Evolutionary conservation across 192 early-diverging fungal species (phyloP), one percentile per base, ranked within the genome.

Genomic region (Rhizophlyctis rosea): DNA sequence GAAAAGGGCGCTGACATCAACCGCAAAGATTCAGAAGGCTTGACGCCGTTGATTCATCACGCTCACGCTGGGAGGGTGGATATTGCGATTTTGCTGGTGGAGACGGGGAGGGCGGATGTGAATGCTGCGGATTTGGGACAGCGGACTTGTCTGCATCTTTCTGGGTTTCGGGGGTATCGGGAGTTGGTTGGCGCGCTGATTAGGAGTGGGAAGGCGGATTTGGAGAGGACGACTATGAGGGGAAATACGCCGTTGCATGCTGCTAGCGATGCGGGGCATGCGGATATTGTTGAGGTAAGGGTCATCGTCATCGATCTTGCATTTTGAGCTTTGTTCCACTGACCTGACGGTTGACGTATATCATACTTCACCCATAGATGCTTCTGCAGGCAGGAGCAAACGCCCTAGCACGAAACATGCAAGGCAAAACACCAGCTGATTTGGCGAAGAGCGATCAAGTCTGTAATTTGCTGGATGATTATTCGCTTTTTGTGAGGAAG

Each of bases 231-330:
- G 16, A 54, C 61, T n/a, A 16, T 69, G 5, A 48, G 67, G 9
- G 62, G 64, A 4, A 74, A 74, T 39, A 68, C 74, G 3, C 58
- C 69, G 0, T 39, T 75, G 28, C 74, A 75, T 55, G 65, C 62
- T 4, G 70, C 65, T 7, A 69, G 55, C 13, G 58, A 58, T 14
- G 25, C 65, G 3, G 69, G 69, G 18, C 39, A 73, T 32, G 21
- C 57, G 3, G 54, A n/a, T 4, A 57, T 65, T 24, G 65, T 70
- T 2, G 4, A 57, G n/a, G n/a, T n/a, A n/a, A n/a, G n/a, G n/a
- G n/a, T n/a, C n/a, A n/a, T n/a, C n/a, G n/a, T n/a, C n/a, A n/a
- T n/a, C n/a, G n/a, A n/a, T n/a, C n/a, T n/a, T n/a, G n/a, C n/a
- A n/a, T n/a, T n/a, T n/a, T n/a, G n/a, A n/a, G n/a, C n/a, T n/a